These are phyloP conservation scores for Stromatinia cepivora DNA, from an alignment of 2,329 filamentous ascomycete species.

Conservation along the genomic window DNA sequence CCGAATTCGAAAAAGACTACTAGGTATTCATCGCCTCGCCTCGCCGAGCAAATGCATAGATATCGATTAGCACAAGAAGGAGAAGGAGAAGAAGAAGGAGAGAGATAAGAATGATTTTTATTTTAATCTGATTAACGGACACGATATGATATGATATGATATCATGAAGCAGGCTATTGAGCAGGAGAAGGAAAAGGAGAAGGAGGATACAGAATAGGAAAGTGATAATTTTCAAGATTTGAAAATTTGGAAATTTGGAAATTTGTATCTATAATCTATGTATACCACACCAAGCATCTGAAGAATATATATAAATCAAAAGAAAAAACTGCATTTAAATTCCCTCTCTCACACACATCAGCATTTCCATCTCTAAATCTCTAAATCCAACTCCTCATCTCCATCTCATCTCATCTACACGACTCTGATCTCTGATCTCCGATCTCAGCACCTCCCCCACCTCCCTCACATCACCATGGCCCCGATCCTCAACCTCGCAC, in stretches of 20 bases:
- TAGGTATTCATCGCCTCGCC: neutral
- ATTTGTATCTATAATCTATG: no score
- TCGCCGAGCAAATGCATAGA: neutral
- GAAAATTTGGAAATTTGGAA: neutral
- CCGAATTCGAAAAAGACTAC: no score
- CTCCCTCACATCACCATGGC: neutral
- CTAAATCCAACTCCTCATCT: neutral
- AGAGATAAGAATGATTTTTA: no score
- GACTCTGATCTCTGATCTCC: no score
- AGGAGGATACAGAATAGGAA: neutral
- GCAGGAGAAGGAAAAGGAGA: no score
- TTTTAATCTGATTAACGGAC: no score
- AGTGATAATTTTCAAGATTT: neutral
- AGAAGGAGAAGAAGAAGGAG: neutral
- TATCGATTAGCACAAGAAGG: constrained; percentile 3
- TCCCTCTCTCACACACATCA: neutral
- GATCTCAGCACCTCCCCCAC: neutral
- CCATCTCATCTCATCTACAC: neutral
- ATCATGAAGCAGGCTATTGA: neutral
- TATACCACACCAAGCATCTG: no score
- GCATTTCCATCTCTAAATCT: neutral
- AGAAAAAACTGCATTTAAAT: no score
- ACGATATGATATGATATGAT: neutral
- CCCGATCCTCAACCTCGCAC: constrained; percentile 7
- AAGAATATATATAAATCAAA: constrained; percentile 10